Conservation (phyloP, 129 eudicot genomes). For the Flaveria linearis region DNA sequence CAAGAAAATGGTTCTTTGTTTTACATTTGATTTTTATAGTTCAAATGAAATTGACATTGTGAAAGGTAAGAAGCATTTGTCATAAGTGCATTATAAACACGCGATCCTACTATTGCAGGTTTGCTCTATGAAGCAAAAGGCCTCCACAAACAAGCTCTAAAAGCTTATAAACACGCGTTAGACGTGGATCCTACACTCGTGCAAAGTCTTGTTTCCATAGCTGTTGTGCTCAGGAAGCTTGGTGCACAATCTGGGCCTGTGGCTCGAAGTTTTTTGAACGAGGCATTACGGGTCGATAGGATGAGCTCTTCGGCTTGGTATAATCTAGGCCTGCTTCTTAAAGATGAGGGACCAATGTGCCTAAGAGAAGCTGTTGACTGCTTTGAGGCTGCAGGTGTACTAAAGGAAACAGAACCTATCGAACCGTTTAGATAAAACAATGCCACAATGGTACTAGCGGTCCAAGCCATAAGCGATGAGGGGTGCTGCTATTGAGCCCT, state of each 20-base stretch:
- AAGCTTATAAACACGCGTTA: slow-evolving; percentile 56
- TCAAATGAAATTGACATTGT: no score
- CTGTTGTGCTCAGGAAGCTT: slow-evolving; percentile 50
- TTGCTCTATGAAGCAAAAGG: slow-evolving; percentile 78
- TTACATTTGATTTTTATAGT: background rate
- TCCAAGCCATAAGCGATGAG: no score
- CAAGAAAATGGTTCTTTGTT: background rate
- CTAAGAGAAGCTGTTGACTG: slow-evolving; percentile 72
- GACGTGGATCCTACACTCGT: slow-evolving; percentile 61
- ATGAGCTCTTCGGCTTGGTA: slow-evolving; percentile 70
- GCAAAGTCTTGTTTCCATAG: slow-evolving; percentile 72
- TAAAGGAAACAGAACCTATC: slow-evolving; percentile 75
- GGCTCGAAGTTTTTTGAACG: slow-evolving; percentile 63
- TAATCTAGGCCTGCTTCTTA: slow-evolving; percentile 69
- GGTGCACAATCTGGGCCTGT: slow-evolving; percentile 45
- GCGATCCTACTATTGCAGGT: slow-evolving; percentile 42
- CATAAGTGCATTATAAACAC: no score
- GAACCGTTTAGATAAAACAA: slow-evolving; percentile 73
- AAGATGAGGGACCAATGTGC: slow-evolving; percentile 44
- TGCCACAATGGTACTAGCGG: no score
- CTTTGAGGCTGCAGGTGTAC: slow-evolving; percentile 66
- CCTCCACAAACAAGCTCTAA: slow-evolving; percentile 57
- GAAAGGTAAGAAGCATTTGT: no score
- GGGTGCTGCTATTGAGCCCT: no score
- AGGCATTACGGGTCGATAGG: slow-evolving; percentile 68